phyloP scores from a whole-genome alignment of 192 early-diverging fungal genomes.

The Haplosporangium gracile region DNA sequence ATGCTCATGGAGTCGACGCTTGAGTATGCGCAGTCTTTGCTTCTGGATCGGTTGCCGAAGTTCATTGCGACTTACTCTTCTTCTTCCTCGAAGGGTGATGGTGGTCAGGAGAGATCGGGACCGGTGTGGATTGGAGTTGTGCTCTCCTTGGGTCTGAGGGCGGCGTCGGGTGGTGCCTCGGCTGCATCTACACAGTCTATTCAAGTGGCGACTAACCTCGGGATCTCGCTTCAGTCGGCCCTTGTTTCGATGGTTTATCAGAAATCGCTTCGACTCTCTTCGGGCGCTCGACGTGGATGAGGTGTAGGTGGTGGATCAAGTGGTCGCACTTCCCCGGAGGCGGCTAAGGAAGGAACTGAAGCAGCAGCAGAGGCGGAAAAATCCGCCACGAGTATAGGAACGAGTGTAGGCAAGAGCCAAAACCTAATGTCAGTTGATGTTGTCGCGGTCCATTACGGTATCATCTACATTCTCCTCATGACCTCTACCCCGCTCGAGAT shows the following conservation, averaged over 20 bases:
- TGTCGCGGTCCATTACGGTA: slow-evolving; percentile 17
- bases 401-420: slow-evolving; percentile 51
- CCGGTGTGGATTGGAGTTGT: slow-evolving; percentile 27
- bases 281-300: slow-evolving; percentile 25
- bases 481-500: slow-evolving; percentile 38
- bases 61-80: slow-evolving; percentile 39
- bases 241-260: slow-evolving; percentile 54
- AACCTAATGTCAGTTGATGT: slow-evolving; percentile 59
- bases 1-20: slow-evolving; percentile 11
- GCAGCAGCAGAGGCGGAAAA: neutral
- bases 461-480: slow-evolving; percentile 5
- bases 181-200: slow-evolving; percentile 21
- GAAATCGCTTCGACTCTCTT: slow-evolving; percentile 47
- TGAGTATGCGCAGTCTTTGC: slow-evolving; percentile 39
- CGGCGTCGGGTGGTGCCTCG: slow-evolving; percentile 8
- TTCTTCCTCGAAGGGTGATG: neutral
- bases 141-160: slow-evolving; percentile 40
- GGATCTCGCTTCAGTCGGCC: slow-evolving; percentile 38
- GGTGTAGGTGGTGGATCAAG: neutral
- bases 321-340: neutral
- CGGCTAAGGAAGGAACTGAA: neutral
- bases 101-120: neutral
- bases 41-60: slow-evolving; percentile 43
- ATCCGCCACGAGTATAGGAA: neutral
- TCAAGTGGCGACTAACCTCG: slow-evolving; percentile 18